Base-by-base conservation (phyloP, 176 grass and related monocot species). In the Ampelocalamus luodianensis region DNA sequence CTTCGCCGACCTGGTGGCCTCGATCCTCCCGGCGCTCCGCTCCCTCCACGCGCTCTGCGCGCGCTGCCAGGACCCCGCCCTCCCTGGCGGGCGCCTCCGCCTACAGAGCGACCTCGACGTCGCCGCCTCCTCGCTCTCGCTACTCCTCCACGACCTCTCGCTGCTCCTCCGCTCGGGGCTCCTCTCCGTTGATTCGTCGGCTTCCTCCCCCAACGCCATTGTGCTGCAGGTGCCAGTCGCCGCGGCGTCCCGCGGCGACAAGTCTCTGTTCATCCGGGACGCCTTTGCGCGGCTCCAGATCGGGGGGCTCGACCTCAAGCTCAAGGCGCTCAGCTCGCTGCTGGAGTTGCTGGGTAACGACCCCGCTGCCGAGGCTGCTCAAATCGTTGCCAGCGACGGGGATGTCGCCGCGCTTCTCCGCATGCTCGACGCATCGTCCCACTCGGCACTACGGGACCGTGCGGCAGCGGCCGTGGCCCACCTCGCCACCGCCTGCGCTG, bases 51-150 rank as follows among this genome's bases (percentile, higher is more conserved):
- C 75, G 8, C 89, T 97, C 22, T 90, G 89, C 74, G 62, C 79
- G 15, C 89, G 87, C 64, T 94, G 89, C 82, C 87, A 88, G 48
- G 89, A 97, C 75, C 85, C 89, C 4, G 77, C 89, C 4, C 89
- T 97, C 46, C 92, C 94, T 0, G 50, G 60, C 27, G 91, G 91
- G 0, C 91, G 91, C 40, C 94, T 97, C 34, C 85, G 83, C 63
- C 78, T 97, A 34, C 91, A 97, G 85, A 92, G 89, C 79, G 91
- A 97, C 86, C 82, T 97, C n/a, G 91, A 97, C 87, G 88, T 97
- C 40, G 85, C 83, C 2, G 82, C 94, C 23, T 90, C 91, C 66
- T 85, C 94, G 20, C 89, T 97, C 87, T 71, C 87, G 17, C 82
- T 93, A 9, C 82, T 88, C 85, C 91, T 97, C 75, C 94, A 94